Evolutionary conservation across 2,329 filamentous ascomycete species (phyloP).

Genomic region (Hymenoscyphus scutula): DNA sequence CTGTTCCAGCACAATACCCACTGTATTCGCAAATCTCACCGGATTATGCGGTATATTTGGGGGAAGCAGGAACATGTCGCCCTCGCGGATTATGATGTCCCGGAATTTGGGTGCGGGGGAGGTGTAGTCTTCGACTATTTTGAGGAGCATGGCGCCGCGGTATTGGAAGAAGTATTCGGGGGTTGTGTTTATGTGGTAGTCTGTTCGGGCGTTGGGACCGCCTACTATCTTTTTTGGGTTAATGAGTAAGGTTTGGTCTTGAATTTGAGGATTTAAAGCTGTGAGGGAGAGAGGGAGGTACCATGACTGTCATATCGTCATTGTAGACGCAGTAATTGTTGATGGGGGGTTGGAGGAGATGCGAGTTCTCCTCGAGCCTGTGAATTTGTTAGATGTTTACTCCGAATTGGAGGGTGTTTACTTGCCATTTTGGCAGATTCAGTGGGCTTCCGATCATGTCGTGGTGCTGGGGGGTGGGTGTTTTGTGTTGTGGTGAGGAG

Average conservation of each 20-base stretch:
- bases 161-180: slow-evolving; percentile 99
- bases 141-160: slow-evolving; percentile 88
- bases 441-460: slow-evolving; percentile 32
- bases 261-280: slow-evolving; percentile 5
- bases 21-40: slow-evolving; percentile 86
- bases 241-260: neutral
- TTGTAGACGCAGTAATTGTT: slow-evolving; percentile 99
- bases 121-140: slow-evolving; percentile 70
- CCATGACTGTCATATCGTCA: slow-evolving; percentile 78
- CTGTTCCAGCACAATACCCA: slow-evolving; percentile 93
- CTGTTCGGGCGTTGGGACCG: slow-evolving; percentile 90
- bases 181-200: slow-evolving; percentile 97
- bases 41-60: slow-evolving; percentile 97
- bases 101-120: slow-evolving; percentile 51
- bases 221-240: slow-evolving; percentile 75
- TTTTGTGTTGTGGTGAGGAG: neutral
- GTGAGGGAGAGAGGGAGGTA: slow-evolving; percentile 35
- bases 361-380: slow-evolving; percentile 88
- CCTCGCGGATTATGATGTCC: slow-evolving; percentile 87
- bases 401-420: neutral
- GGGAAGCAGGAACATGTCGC: slow-evolving; percentile 89
- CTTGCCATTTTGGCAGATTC: slow-evolving; percentile 36
- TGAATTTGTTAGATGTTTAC: slow-evolving; percentile 7
- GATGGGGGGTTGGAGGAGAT: slow-evolving; percentile 79
- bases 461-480: neutral